These are phyloP conservation scores for Dactylellina haptotyla DNA, from an alignment of 2,329 filamentous ascomycete species.

Conservation along the genomic window DNA sequence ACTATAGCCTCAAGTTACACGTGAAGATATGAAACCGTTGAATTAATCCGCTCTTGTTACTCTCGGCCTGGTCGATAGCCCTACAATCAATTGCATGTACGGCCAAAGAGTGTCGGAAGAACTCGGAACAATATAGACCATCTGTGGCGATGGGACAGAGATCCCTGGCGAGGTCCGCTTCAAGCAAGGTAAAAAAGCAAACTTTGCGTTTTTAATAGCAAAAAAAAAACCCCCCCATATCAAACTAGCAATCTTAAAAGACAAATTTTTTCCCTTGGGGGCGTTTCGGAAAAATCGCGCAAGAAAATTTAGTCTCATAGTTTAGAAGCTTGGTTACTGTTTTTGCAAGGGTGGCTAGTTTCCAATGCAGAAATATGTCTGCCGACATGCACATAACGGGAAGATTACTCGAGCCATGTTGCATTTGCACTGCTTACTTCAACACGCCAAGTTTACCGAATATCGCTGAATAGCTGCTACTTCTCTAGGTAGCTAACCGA, in stretches of 20 bases:
- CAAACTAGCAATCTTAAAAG: conserved; percentile 16
- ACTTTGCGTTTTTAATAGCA: conserved; percentile 23
- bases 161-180: conserved; percentile 18
- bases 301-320: conserved; percentile 25
- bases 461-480: background rate
- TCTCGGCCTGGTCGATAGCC: background rate
- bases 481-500: conserved; percentile 23
- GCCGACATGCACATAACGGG: conserved; percentile 30
- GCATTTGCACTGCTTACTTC: conserved; percentile 2
- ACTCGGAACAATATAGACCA: conserved; percentile 49
- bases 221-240: background rate
- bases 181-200: conserved; percentile 36
- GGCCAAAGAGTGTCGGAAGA: conserved; percentile 43
- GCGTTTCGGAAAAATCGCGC: conserved; percentile 53
- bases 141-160: conserved; percentile 25
- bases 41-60: background rate
- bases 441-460: background rate
- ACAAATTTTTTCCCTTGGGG: conserved; percentile 15
- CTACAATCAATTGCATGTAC: background rate
- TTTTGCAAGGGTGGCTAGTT: conserved; percentile 25
- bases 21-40: conserved; percentile 25
- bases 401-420: conserved; percentile 24
- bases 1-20: conserved; percentile 6
- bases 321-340: conserved; percentile 13
- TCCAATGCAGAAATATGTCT: conserved; percentile 51